A percentile compares a stretch with the other conserved stretches of the same genome.
Evolutionary conservation across 2,329 filamentous ascomycete species (phyloP).

Genomic region (Trichophyton simii): DNA sequence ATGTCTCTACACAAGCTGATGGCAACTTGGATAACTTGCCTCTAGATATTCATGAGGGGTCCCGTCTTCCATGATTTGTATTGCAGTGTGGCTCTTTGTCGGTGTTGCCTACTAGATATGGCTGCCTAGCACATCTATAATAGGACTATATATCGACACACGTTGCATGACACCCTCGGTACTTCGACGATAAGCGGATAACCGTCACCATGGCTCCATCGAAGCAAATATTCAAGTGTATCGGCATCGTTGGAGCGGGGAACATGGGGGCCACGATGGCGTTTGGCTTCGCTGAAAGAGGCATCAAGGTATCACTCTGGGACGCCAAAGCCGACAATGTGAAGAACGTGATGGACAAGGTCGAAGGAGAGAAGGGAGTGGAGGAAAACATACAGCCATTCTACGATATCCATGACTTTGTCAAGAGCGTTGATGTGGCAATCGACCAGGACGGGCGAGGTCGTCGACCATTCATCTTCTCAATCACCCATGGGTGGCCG

Average conservation of each 20-base stretch:
- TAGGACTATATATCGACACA: not conserved
- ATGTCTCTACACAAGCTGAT: not conserved
- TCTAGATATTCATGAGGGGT: not conserved
- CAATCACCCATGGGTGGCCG: constrained; percentile 29
- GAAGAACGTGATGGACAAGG: constrained; percentile 20
- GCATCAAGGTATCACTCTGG: constrained; percentile 30
- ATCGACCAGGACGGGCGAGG: constrained; percentile 17
- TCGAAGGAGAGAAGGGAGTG: constrained; percentile 15
- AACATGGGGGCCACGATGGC: constrained; percentile 35
- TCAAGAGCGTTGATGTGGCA: constrained; percentile 18
- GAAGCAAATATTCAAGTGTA: constrained; percentile 23
- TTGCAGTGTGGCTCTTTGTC: not conserved
- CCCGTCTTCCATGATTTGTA: not conserved
- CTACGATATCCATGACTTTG: constrained; percentile 26
- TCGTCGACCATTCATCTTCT: constrained; percentile 29
- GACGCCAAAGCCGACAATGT: constrained; percentile 25
- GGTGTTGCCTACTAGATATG: not conserved
- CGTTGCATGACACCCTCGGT: not conserved
- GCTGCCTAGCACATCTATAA: not conserved
- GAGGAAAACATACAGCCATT: constrained; percentile 25
- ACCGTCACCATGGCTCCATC: constrained; percentile 8
- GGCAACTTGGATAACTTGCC: not conserved
- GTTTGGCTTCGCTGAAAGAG: constrained; percentile 29
- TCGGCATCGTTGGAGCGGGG: constrained; percentile 30
- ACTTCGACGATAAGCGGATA: not conserved